Conservation (phyloP, 2,329 filamentous ascomycete species). For the Monilinia polystroma region DNA sequence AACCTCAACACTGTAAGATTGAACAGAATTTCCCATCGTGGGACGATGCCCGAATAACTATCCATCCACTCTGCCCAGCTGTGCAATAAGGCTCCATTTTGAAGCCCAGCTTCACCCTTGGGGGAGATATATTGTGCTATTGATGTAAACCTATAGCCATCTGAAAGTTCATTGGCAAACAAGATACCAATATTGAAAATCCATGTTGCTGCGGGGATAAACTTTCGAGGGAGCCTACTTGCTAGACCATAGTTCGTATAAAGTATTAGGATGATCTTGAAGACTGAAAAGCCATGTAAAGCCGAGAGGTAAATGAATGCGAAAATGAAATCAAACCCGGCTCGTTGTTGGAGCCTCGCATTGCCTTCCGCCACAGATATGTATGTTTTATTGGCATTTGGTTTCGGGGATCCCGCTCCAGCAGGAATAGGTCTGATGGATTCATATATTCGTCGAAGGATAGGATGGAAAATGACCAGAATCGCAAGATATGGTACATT, state of each 20-base stretch:
- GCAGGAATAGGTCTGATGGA: conserved; percentile 35
- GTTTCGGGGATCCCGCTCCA: conserved; percentile 34
- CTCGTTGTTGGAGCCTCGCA: conserved; percentile 63
- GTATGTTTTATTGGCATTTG: conserved; percentile 40
- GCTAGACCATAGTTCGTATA: conserved; percentile 79
- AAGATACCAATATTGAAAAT: conserved; percentile 80
- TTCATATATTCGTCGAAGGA: conserved; percentile 73
- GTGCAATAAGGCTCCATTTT: conserved; percentile 26
- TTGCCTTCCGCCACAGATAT: conserved; percentile 49
- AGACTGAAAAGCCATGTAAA: conserved; percentile 79
- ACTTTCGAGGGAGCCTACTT: conserved; percentile 66
- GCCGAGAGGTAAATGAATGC: conserved; percentile 74
- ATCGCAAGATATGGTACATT: conserved; percentile 80
- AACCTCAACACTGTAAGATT: conserved; percentile 90
- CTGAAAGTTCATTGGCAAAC: conserved; percentile 83
- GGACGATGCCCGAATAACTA: conserved; percentile 75
- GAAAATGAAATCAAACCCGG: conserved; percentile 80
- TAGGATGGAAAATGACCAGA: conserved; percentile 74
- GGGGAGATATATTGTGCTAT: conserved; percentile 56
- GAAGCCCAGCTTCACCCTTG: conserved; percentile 20
- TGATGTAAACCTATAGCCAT: conserved; percentile 71
- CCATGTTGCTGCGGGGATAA: conserved; percentile 79
- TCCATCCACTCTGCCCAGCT: conserved; percentile 72
- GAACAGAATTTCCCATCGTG: conserved; percentile 95
- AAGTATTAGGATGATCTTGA: conserved; percentile 80